Conservation (phyloP, 202 grass and related monocot genomes). For the Setaria italica region DNA sequence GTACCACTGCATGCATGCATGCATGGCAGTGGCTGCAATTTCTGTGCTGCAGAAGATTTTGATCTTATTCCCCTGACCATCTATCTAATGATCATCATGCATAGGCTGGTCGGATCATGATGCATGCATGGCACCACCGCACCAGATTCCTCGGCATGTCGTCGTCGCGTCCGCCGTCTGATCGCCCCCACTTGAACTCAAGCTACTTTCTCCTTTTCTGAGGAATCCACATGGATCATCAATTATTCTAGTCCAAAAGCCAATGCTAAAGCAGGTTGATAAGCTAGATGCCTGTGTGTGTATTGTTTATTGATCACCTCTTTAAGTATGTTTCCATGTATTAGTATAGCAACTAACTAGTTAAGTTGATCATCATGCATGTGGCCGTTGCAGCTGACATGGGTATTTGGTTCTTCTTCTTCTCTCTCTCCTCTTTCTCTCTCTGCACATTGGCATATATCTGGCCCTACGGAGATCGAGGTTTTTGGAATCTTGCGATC, state of each 20-base stretch:
- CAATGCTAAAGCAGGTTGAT: not conserved
- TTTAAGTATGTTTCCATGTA: not conserved
- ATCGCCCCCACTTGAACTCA: not conserved
- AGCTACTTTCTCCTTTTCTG: not conserved
- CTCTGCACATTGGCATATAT: conserved; percentile 25
- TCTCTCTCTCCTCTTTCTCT: too few relatives aligned
- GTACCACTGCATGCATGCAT: too few relatives aligned
- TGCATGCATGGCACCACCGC: not conserved
- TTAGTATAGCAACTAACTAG: not conserved
- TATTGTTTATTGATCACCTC: not conserved
- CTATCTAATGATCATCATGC: too few relatives aligned
- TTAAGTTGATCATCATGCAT: conserved; percentile 2
- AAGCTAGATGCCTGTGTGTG: not conserved
- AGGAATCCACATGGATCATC: not conserved
- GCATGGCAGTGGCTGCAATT: too few relatives aligned
- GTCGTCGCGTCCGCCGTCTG: not conserved
- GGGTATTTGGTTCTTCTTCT: too few relatives aligned
- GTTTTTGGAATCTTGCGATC: conserved; percentile 43
- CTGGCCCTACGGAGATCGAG: conserved; percentile 43
- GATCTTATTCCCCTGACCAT: too few relatives aligned
- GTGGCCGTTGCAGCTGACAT: conserved; percentile 13
- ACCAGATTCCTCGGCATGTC: conserved; percentile 38
- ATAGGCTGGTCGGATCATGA: too few relatives aligned
- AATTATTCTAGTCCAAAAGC: not conserved
- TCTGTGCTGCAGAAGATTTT: too few relatives aligned